Conservation (phyloP, 768 basidiomycete genomes). For the Amyloporia xantha region DNA sequence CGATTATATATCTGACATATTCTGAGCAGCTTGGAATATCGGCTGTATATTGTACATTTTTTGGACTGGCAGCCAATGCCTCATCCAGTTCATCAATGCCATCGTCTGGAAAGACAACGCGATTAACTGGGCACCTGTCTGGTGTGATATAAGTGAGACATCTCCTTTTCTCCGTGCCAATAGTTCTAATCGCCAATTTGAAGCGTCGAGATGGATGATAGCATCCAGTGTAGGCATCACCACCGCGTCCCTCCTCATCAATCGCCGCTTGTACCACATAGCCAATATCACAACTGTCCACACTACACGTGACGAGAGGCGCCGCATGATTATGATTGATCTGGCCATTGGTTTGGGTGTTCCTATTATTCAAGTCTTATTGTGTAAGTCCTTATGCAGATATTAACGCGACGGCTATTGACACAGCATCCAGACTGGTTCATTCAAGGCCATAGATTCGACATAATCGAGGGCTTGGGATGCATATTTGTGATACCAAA, state of each 20-base stretch:
- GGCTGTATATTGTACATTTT: constrained; percentile 70
- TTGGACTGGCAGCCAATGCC: constrained; percentile 55
- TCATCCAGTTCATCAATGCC: constrained; percentile 58
- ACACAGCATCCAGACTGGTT: constrained; percentile 39
- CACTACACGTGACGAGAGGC: constrained; percentile 24
- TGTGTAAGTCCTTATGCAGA: constrained; percentile 23
- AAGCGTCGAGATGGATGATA: constrained; percentile 35
- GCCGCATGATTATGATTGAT: constrained; percentile 25
- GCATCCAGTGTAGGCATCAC: constrained; percentile 31
- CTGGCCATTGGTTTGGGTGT: constrained; percentile 26
- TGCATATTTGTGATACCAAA: constrained; percentile 41
- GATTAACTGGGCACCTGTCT: constrained; percentile 37
- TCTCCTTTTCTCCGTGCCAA: background rate
- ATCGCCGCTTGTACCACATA: constrained; percentile 42
- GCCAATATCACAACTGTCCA: constrained; percentile 27
- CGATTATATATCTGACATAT: background rate
- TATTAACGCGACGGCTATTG: constrained; percentile 8
- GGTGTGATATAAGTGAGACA: constrained; percentile 51
- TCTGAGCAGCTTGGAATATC: constrained; percentile 49
- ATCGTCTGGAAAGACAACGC: constrained; percentile 63
- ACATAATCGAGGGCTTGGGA: constrained; percentile 51
- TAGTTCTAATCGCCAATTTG: background rate
- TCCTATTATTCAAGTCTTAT: constrained; percentile 24
- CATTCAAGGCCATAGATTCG: constrained; percentile 57
- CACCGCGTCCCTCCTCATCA: constrained; percentile 39